Conservation (phyloP, 1,139 yeast species). For the Suhomyces panamericanus region DNA sequence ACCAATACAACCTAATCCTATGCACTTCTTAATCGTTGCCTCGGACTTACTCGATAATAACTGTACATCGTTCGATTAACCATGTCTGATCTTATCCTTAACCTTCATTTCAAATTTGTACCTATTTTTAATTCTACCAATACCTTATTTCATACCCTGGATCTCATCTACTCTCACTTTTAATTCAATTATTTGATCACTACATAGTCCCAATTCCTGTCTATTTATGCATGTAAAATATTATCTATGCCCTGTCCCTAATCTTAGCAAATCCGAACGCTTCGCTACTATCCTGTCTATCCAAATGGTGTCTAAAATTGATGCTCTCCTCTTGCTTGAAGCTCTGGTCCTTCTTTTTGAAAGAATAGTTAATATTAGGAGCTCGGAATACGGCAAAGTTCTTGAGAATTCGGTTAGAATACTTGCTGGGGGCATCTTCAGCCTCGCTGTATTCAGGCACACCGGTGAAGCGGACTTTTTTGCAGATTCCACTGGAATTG, state of each 20-base stretch:
- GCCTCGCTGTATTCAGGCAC: conserved; percentile 53
- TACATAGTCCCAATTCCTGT: not conserved
- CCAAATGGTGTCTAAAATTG: conserved; percentile 42
- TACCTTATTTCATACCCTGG: too few relatives aligned
- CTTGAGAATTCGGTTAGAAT: conserved; percentile 47
- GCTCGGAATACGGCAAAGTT: conserved; percentile 44
- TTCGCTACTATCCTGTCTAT: conserved; percentile 8
- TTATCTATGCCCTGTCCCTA: conserved; percentile 12
- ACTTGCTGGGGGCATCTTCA: conserved; percentile 57
- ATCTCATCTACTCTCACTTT: too few relatives aligned
- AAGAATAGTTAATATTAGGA: conserved; percentile 21
- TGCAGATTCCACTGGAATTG: conserved; percentile 19
- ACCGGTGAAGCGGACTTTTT: conserved; percentile 53
- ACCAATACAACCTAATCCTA: too few relatives aligned
- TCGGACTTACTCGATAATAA: too few relatives aligned
- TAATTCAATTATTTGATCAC: too few relatives aligned
- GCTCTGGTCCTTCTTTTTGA: conserved; percentile 43
- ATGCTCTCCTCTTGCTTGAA: conserved; percentile 55
- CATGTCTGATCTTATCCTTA: too few relatives aligned
- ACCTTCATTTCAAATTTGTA: too few relatives aligned
- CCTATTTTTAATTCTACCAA: too few relatives aligned
- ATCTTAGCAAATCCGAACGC: conserved; percentile 15
- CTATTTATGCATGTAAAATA: not conserved
- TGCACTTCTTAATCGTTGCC: too few relatives aligned
- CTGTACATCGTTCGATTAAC: too few relatives aligned